Conservation (phyloP, 768 basidiomycete species). For the Daedaleopsis nitida region DNA sequence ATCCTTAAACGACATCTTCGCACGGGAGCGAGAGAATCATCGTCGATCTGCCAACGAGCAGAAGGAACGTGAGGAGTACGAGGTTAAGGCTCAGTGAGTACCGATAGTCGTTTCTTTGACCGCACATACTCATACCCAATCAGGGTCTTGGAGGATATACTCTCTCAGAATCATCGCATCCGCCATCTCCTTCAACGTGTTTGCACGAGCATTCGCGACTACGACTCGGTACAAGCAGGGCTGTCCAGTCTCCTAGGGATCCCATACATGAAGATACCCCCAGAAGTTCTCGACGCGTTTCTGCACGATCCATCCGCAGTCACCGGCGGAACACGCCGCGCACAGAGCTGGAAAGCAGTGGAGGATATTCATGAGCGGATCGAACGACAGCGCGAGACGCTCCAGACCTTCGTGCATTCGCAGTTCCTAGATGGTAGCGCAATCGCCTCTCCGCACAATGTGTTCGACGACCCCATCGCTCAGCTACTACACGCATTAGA, state of each 20-base stretch:
- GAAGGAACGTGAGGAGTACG: conserved; percentile 56
- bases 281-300: conserved; percentile 72
- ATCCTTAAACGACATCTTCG: conserved; percentile 21
- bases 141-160: conserved; percentile 63
- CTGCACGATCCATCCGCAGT: conserved; percentile 79
- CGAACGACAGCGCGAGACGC: conserved; percentile 53
- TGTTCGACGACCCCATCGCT: conserved; percentile 57
- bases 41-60: conserved; percentile 49
- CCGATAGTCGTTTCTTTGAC: not conserved
- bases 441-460: conserved; percentile 8
- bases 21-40: conserved; percentile 35
- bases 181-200: conserved; percentile 71
- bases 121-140: not conserved
- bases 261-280: conserved; percentile 52
- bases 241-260: conserved; percentile 51
- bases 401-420: conserved; percentile 25
- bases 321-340: conserved; percentile 61
- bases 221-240: conserved; percentile 58
- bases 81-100: conserved; percentile 55
- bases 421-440: not conserved
- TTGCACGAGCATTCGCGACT: conserved; percentile 63
- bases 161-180: conserved; percentile 64
- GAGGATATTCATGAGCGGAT: conserved; percentile 74
- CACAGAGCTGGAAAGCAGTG: conserved; percentile 69
- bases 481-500: conserved; percentile 52